Conservation (phyloP, 805 yeast species). For the Pichia deserticola region DNA sequence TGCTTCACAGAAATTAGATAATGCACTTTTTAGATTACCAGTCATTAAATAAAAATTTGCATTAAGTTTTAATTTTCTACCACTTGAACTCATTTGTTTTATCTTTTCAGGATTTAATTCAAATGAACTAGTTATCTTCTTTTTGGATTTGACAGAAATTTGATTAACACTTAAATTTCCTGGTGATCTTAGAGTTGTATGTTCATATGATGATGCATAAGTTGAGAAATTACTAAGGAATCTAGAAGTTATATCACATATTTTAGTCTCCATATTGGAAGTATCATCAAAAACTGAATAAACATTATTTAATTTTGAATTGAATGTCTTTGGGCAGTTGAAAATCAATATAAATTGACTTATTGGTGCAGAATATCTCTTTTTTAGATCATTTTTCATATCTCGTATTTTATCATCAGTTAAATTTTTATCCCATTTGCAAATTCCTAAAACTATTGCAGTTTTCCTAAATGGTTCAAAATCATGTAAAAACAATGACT, state of each 20-base stretch:
- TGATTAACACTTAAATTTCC: constrained; percentile 34
- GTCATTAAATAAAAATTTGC: constrained; percentile 76
- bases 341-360: constrained; percentile 51
- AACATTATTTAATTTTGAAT: constrained; percentile 5
- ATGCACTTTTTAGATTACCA: constrained; percentile 68
- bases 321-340: constrained; percentile 31
- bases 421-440: constrained; percentile 24
- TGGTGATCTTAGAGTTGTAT: constrained; percentile 79
- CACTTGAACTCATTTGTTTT: constrained; percentile 41
- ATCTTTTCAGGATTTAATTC: constrained; percentile 29
- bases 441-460: constrained; percentile 48
- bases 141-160: constrained; percentile 15
- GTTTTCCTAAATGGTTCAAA: constrained; percentile 85
- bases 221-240: constrained; percentile 58
- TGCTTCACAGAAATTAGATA: constrained; percentile 70
- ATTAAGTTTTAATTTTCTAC: constrained; percentile 67
- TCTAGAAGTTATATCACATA: constrained; percentile 65
- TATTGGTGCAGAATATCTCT: constrained; percentile 43
- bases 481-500: constrained; percentile 64
- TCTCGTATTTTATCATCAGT: constrained; percentile 20
- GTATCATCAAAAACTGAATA: constrained; percentile 15
- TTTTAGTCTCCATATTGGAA: constrained; percentile 45
- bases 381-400: constrained; percentile 35
- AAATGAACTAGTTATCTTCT: constrained; percentile 24
- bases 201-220: constrained; percentile 66